Percentiles rank a stretch among this genome's conserved stretches.
Evolutionary conservation across 805 yeast species (phyloP).

Genomic region (Teunomyces stri): DNA sequence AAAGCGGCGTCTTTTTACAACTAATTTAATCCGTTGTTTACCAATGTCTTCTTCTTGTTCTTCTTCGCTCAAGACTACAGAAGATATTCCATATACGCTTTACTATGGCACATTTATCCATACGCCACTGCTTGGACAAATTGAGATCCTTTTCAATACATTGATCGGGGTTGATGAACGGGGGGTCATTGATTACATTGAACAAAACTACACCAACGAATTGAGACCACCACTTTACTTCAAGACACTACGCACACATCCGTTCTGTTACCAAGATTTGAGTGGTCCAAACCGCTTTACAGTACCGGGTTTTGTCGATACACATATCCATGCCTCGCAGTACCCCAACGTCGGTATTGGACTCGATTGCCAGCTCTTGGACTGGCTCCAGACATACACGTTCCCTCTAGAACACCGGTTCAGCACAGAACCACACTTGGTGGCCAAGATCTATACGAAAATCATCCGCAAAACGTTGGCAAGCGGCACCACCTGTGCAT

Average conservation of each 20-base stretch:
- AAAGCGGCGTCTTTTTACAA: too few species aligned
- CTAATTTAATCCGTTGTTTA: too few species aligned
- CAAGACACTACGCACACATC: neutral
- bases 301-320: conserved; percentile 51
- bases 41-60: neutral
- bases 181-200: conserved; percentile 52
- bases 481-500: conserved; percentile 88
- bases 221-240: conserved; percentile 18
- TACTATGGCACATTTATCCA: conserved; percentile 74
- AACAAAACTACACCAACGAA: conserved; percentile 13
- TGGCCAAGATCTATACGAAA: conserved; percentile 59
- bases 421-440: conserved; percentile 37
- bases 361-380: conserved; percentile 78
- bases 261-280: conserved; percentile 23
- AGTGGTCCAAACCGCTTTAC: conserved; percentile 52
- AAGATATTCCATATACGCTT: conserved; percentile 35
- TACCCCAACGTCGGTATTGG: conserved; percentile 58
- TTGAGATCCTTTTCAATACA: conserved; percentile 56
- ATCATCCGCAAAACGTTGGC: conserved; percentile 68
- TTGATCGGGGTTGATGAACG: conserved; percentile 59
- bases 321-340: conserved; percentile 47
- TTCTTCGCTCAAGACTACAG: conserved; percentile 3
- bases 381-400: conserved; percentile 86
- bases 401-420: conserved; percentile 83
- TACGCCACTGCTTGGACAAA: conserved; percentile 56